Percentiles rank a stretch among this genome's conserved stretches.
phyloP scores from a whole-genome alignment of 805 yeast genomes.

The Debaryomyces maramus region DNA sequence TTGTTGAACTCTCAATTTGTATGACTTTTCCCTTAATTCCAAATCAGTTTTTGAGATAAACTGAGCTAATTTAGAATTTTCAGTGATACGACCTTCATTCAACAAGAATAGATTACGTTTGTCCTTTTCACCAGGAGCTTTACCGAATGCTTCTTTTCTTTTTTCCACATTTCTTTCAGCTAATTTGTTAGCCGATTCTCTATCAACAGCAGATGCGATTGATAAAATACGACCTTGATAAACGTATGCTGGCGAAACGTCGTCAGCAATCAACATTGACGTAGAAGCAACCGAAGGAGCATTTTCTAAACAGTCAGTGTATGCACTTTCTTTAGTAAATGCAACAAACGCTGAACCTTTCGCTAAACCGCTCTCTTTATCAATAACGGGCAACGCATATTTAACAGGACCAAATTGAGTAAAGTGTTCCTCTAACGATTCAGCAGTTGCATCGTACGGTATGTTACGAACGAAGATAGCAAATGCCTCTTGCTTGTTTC shows the following conservation, averaged over 20 bases:
- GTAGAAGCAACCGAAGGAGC: slow-evolving; percentile 72
- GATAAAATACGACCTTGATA: slow-evolving; percentile 90
- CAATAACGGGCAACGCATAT: slow-evolving; percentile 92
- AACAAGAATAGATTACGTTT: slow-evolving; percentile 80
- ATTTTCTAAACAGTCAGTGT: slow-evolving; percentile 63
- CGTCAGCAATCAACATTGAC: slow-evolving; percentile 84
- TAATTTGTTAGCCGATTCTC: slow-evolving; percentile 74
- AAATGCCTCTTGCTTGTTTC: slow-evolving; percentile 64
- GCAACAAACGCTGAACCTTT: slow-evolving; percentile 96
- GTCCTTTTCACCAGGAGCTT: slow-evolving; percentile 76
- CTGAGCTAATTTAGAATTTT: slow-evolving; percentile 75
- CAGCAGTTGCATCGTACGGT: slow-evolving; percentile 91
- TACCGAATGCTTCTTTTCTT: slow-evolving; percentile 77
- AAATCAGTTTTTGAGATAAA: slow-evolving; percentile 68
- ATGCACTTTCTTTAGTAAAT: slow-evolving; percentile 61
- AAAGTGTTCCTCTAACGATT: slow-evolving; percentile 75
- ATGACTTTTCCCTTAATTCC: slow-evolving; percentile 86
- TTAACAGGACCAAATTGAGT: slow-evolving; percentile 80
- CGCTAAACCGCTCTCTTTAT: slow-evolving; percentile 80
- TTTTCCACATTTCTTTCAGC: slow-evolving; percentile 71
- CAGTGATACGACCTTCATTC: slow-evolving; percentile 90
- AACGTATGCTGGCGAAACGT: slow-evolving; percentile 84
- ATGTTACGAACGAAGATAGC: slow-evolving; percentile 88
- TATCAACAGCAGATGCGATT: slow-evolving; percentile 79
- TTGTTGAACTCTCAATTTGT: slow-evolving; percentile 82